Base-by-base conservation (phyloP, 108 stramenopile species). In the Fragilaria crotonensis region DNA sequence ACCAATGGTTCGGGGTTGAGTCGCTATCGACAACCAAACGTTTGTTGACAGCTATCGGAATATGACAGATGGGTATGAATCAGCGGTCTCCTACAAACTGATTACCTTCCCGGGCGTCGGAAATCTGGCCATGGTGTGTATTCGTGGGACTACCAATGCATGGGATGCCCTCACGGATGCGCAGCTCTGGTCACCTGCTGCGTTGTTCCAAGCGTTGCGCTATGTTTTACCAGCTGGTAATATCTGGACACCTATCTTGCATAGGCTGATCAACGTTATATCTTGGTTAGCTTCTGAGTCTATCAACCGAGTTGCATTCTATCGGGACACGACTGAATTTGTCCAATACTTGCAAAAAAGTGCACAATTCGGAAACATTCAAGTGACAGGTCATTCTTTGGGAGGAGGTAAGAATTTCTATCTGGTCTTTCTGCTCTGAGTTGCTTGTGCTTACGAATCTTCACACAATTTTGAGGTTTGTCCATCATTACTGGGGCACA, bases 401-500 rank as follows among this genome's bases (percentile, higher is more conserved):
- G 77, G 89, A 30, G 89, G 89, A 11, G 90, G 91, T 11, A 41
- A 41, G 36, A 11, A 14, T 41, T 41, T 14, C 7, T 14, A 41
- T 41, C 11, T 41, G n/a, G n/a, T n/a, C n/a, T n/a, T n/a, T n/a
- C n/a, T n/a, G n/a, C n/a, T n/a, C n/a, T n/a, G n/a, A n/a, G n/a
- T n/a, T n/a, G n/a, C n/a, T n/a, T n/a, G n/a, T n/a, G n/a, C n/a
- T n/a, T n/a, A n/a, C n/a, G n/a, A n/a, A n/a, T n/a, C n/a, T n/a
- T n/a, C n/a, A n/a, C n/a, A n/a, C n/a, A n/a, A n/a, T n/a, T n/a
- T n/a, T 14, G 82, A 18, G 87, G 87, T 0, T 32, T 89, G 45
- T 75, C 87, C 4, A 77, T 89, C 4, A 80, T 89, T 17, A 75
- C 81, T 20, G 87, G 87, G 17, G 87, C 87, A 18, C 83, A 84